Evolutionary conservation across 176 grass and related monocot genomes (phyloP), one percentile per base, ranked within the genome.

Genomic region (Oryza longistaminata): DNA sequence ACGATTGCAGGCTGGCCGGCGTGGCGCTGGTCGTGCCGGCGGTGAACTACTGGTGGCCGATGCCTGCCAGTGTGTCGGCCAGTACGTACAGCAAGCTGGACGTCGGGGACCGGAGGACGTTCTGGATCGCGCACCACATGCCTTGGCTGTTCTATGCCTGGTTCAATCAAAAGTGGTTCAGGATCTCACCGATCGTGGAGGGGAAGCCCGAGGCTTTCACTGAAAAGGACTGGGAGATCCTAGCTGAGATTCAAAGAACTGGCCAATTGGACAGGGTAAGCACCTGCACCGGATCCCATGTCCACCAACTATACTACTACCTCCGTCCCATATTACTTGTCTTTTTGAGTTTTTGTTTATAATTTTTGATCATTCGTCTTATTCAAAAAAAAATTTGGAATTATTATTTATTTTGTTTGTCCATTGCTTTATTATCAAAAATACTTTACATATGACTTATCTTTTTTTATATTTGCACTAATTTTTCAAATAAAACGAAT

Each of bases 21-120:
- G 88, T 40, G 33, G 75, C 82, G 15, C 69, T 93, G 65, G 82
- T 93, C 31, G 91, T 81, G 21, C 91, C 91, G 49, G 88, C 33
- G n/a, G 86, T 96, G 39, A 96, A 87, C 86, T 96, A 96, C 83
- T 96, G 91, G 88, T 93, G 93, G 93, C 72, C 88, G 21, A 46
- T 93, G 50, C 90, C 93, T 0, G 49, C 68, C 39, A 3, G 87
- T 46, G 37, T 91, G 53, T 83, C 84, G 50, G 73, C 64, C 26
- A 35, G 27, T 10, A 88, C 78, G 48, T 93, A 68, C 76, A 29
- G 64, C 21, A 93, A 77, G 48, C 61, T 93, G 29, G 39, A 76
- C 61, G 72, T 5, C 71, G 31, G 44, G 13, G 83, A 93, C 72
- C 80, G 52, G 53, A 69, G 26, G 29, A 52, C 91, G 42, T 86